These are phyloP conservation scores for Betula pendula DNA, from an alignment of 306 rosid genomes.

Conservation along the genomic window DNA sequence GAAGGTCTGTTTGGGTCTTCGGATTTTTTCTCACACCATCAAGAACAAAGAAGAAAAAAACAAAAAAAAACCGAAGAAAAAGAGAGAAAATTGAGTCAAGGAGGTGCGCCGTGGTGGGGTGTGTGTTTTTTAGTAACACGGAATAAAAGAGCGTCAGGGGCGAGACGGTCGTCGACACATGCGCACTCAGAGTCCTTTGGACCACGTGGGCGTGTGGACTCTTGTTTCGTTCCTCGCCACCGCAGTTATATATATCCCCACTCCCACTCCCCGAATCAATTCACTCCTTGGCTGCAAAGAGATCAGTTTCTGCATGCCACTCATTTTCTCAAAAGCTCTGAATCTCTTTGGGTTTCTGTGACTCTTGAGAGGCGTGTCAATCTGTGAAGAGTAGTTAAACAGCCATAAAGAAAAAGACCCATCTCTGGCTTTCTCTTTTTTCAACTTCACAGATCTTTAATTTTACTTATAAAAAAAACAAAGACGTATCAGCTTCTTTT, in stretches of 20 bases:
- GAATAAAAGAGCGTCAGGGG: too few species aligned
- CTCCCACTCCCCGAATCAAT: neutral
- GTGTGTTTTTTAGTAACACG: neutral
- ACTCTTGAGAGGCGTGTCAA: constrained; percentile 24
- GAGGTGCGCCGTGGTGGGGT: neutral
- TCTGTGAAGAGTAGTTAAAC: constrained; percentile 1
- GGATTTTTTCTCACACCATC: too few species aligned
- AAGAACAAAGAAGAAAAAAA: too few species aligned
- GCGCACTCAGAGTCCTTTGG: neutral
- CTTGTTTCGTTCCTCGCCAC: neutral
- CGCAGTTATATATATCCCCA: neutral
- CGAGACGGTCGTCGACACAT: neutral
- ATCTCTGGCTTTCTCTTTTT: neutral
- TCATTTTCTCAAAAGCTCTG: neutral
- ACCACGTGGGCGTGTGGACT: neutral
- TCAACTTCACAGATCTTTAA: neutral
- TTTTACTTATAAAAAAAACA: neutral
- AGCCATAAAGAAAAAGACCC: neutral
- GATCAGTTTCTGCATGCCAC: neutral
- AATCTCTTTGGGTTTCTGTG: constrained; percentile 12
- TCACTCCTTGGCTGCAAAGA: neutral
- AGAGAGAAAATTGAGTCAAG: too few species aligned
- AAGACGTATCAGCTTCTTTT: neutral
- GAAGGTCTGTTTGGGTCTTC: too few species aligned
- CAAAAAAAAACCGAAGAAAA: too few species aligned